A percentile compares a stretch with the other conserved stretches of the same genome.
These are phyloP conservation scores for Hamigera avellanea DNA, from an alignment of 495 filamentous ascomycete genomes.

Conservation along the genomic window DNA sequence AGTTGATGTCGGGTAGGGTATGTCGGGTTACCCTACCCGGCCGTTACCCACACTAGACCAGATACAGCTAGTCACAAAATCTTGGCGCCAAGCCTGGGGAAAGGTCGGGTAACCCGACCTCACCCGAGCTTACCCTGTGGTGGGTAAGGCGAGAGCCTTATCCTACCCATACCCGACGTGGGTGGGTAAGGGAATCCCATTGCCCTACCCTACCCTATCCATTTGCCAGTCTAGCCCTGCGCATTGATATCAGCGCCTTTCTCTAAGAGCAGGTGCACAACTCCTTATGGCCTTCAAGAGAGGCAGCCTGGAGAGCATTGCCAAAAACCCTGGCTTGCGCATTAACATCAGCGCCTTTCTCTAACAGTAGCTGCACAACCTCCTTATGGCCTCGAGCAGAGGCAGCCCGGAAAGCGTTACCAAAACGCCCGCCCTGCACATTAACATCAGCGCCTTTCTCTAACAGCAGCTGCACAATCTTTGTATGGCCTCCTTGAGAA, in stretches of 20 bases:
- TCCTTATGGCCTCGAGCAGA: constrained; percentile 4
- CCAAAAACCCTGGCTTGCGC: constrained; percentile 4
- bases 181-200: too few relatives aligned
- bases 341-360: constrained; percentile 11
- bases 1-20: too few relatives aligned
- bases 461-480: constrained; percentile 10
- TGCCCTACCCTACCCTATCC: too few relatives aligned
- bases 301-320: constrained; percentile 11
- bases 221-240: too few relatives aligned
- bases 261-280: constrained; percentile 10
- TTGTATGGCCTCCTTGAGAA: constrained; percentile 3
- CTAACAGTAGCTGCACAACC: constrained; percentile 10
- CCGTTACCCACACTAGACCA: too few relatives aligned
- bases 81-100: too few relatives aligned
- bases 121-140: too few relatives aligned
- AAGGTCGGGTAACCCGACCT: too few relatives aligned
- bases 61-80: too few relatives aligned
- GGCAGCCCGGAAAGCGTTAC: constrained; percentile 12
- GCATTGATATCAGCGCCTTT: constrained; percentile 8
- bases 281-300: constrained; percentile 3
- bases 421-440: constrained; percentile 2
- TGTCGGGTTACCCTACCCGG: too few relatives aligned
- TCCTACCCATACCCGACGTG: too few relatives aligned
- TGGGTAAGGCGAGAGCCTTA: too few relatives aligned
- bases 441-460: constrained; percentile 6